phyloP scores from a whole-genome alignment of 2,329 filamentous ascomycete genomes.

The Calycina herbarum region DNA sequence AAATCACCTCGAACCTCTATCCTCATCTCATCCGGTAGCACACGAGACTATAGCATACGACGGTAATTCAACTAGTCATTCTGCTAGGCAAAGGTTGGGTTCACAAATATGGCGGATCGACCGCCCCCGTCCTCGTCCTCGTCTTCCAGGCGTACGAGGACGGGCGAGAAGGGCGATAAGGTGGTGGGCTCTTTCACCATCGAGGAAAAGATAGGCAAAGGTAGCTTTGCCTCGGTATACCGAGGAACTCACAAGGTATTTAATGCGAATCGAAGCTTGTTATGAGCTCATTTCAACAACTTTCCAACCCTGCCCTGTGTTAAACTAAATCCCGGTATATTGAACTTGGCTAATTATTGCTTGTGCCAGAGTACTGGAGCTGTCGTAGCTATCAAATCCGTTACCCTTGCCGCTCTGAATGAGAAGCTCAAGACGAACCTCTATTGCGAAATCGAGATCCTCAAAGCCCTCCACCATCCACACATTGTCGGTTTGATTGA shows the following conservation, averaged over 20 bases:
- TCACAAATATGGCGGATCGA: slow-evolving; percentile 42
- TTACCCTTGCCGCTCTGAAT: slow-evolving; percentile 86
- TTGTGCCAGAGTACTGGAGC: slow-evolving; percentile 68
- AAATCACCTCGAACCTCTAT: slow-evolving; percentile 37
- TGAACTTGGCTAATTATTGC: slow-evolving; percentile 24
- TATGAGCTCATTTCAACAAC: neutral
- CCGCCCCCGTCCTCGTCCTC: slow-evolving; percentile 43
- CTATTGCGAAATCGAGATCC: slow-evolving; percentile 91
- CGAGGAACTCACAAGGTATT: slow-evolving; percentile 81
- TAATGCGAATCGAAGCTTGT: slow-evolving; percentile 1
- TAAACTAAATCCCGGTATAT: neutral
- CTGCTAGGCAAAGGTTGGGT: slow-evolving; percentile 21
- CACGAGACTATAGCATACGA: slow-evolving; percentile 20
- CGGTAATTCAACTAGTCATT: slow-evolving; percentile 17
- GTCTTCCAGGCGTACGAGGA: slow-evolving; percentile 40
- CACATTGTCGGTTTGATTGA: slow-evolving; percentile 97
- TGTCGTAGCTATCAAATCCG: slow-evolving; percentile 93
- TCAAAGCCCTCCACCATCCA: slow-evolving; percentile 89
- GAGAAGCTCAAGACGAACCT: slow-evolving; percentile 97
- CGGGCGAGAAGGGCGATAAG: slow-evolving; percentile 44
- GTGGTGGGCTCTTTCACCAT: slow-evolving; percentile 75
- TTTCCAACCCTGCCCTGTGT: neutral
- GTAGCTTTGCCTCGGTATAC: slow-evolving; percentile 96
- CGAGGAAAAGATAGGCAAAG: slow-evolving; percentile 89
- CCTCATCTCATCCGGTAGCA: slow-evolving; percentile 40